Evolutionary conservation across 768 basidiomycete genomes (phyloP).

Genomic region (Agaricus bisporus): DNA sequence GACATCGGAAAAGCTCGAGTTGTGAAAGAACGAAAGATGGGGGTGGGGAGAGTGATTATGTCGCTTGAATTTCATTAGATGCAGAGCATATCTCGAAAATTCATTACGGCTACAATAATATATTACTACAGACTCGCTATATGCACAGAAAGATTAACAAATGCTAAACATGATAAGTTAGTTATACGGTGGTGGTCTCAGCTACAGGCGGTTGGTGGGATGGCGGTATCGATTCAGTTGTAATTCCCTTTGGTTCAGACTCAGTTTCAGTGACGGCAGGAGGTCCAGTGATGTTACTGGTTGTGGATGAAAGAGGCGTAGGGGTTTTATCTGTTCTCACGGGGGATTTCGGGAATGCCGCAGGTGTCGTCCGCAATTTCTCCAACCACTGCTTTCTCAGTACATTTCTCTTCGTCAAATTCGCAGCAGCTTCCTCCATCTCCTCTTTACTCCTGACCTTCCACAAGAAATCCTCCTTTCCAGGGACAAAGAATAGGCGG

Average conservation of each 20-base stretch:
- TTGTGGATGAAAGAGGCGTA: background rate
- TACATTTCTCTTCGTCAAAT: constrained; percentile 25
- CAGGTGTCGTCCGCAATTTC: constrained; percentile 9
- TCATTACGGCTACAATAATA: background rate
- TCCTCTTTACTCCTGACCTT: constrained; percentile 37
- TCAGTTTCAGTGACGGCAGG: background rate
- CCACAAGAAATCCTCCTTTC: constrained; percentile 61
- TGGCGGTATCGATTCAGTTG: background rate
- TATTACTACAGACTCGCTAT: background rate
- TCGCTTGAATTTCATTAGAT: background rate
- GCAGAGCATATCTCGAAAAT: background rate
- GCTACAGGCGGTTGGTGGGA: constrained; percentile 39
- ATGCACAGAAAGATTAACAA: background rate
- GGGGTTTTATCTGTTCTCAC: background rate
- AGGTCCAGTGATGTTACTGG: background rate
- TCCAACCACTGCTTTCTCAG: constrained; percentile 34
- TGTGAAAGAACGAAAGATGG: constrained; percentile 59
- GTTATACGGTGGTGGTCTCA: constrained; percentile 11
- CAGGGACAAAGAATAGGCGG: constrained; percentile 71
- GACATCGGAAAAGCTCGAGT: constrained; percentile 40
- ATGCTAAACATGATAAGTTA: background rate
- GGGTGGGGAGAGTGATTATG: constrained; percentile 54
- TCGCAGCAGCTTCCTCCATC: constrained; percentile 23
- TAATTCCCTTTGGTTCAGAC: background rate
- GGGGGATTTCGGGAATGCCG: background rate